These are phyloP conservation scores for Beauveria medogensis DNA, from an alignment of 2,329 filamentous ascomycete genomes.

Conservation along the genomic window DNA sequence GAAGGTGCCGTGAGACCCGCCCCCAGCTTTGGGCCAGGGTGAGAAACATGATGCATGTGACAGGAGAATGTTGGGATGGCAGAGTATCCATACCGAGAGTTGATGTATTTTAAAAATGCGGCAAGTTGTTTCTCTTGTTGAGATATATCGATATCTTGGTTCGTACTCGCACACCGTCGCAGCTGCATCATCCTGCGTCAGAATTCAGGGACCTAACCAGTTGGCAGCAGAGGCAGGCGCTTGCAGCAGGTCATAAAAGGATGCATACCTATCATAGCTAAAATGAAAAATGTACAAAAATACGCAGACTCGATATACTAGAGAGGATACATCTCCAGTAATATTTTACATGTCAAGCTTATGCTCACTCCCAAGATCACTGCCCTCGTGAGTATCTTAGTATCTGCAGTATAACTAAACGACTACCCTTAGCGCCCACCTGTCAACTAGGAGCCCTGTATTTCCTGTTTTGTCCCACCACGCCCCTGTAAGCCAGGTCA, in stretches of 20 bases:
- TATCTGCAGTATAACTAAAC: neutral
- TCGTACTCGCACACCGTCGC: neutral
- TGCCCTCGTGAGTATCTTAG: neutral
- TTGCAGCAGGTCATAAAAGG: neutral
- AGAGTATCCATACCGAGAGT: too few species aligned
- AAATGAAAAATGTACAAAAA: too few species aligned
- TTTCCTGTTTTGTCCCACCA: neutral
- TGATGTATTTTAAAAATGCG: too few species aligned
- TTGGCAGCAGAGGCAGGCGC: neutral
- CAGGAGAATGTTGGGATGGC: neutral
- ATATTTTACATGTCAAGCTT: too few species aligned
- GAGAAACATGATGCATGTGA: neutral
- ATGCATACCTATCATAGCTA: neutral
- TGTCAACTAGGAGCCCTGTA: neutral
- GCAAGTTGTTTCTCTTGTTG: neutral
- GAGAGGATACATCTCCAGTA: neutral
- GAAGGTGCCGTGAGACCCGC: constrained; percentile 6
- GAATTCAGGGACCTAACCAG: neutral
- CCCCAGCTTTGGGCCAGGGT: neutral
- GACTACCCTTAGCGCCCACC: too few species aligned
- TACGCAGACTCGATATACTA: neutral
- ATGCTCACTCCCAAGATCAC: neutral
- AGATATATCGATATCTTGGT: neutral
- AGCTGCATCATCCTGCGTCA: neutral
- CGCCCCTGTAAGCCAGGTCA: neutral